Conservation (phyloP, 345 rosid genomes). For the Nasturtium officinale region DNA sequence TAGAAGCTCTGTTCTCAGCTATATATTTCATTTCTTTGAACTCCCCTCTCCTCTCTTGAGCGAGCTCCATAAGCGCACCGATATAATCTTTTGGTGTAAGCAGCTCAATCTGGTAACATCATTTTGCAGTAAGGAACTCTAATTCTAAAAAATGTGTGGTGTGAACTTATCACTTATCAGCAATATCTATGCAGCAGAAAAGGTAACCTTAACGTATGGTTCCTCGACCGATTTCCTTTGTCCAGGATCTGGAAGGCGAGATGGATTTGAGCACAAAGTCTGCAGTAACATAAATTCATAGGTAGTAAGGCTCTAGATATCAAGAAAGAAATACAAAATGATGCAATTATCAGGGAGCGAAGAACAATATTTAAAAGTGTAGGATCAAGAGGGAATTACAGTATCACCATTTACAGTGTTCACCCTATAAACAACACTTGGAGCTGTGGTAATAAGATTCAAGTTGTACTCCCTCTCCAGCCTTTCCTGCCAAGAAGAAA, state of each 20-base stretch:
- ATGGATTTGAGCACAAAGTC: slow-evolving; percentile 98
- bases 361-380: slow-evolving; percentile 20
- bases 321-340: slow-evolving; percentile 15
- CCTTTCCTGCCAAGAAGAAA: slow-evolving; percentile 76
- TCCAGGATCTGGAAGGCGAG: slow-evolving; percentile 95
- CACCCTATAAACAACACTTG: slow-evolving; percentile 97
- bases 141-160: not conserved
- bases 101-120: slow-evolving; percentile 74
- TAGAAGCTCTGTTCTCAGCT: slow-evolving; percentile 85
- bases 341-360: slow-evolving; percentile 23
- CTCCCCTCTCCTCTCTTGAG: slow-evolving; percentile 96
- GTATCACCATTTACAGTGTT: slow-evolving; percentile 68
- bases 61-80: slow-evolving; percentile 94
- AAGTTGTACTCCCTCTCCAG: slow-evolving; percentile 97
- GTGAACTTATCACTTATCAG: not conserved
- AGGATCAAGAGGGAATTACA: slow-evolving; percentile 65
- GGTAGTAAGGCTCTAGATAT: slow-evolving; percentile 34
- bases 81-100: slow-evolving; percentile 96
- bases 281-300: slow-evolving; percentile 47
- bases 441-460: slow-evolving; percentile 96
- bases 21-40: slow-evolving; percentile 94
- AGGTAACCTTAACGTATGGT: slow-evolving; percentile 82
- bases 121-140: slow-evolving; percentile 29
- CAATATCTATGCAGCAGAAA: slow-evolving; percentile 20
- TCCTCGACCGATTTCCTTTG: slow-evolving; percentile 87